phyloP scores from a whole-genome alignment of 768 basidiomycete species.

The Pseudohyphozyma bogoriensis region DNA sequence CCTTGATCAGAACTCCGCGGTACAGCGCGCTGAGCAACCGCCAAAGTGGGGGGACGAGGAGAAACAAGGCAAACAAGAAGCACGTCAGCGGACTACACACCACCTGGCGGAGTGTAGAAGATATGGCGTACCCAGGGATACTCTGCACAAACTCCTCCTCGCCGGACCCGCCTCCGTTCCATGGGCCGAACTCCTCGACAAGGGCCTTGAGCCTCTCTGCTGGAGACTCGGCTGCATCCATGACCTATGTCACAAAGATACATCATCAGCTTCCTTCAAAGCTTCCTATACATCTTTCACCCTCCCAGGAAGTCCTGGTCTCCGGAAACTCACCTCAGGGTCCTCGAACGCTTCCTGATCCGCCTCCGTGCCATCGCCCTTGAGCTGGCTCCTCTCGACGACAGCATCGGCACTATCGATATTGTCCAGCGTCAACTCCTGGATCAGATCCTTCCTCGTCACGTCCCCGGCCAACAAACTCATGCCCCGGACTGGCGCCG shows the following conservation, averaged over 20 bases:
- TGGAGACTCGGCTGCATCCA: not conserved
- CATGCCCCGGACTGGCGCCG: no score
- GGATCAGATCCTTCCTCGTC: not conserved
- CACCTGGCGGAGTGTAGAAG: no score
- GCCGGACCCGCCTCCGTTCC: slow-evolving; percentile 3
- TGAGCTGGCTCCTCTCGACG: not conserved
- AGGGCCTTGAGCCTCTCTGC: not conserved
- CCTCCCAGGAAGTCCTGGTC: no score
- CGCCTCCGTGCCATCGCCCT: not conserved
- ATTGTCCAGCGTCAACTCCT: not conserved
- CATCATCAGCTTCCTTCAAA: no score
- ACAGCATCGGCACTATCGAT: not conserved
- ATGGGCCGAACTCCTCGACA: slow-evolving; percentile 5
- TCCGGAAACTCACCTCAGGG: not conserved
- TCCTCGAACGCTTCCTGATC: not conserved
- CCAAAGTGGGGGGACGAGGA: not conserved
- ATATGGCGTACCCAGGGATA: no score
- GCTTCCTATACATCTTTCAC: no score
- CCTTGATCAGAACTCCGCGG: slow-evolving; percentile 1
- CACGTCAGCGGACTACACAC: no score
- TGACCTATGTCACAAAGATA: no score
- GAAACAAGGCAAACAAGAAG: not conserved
- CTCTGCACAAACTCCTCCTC: not conserved
- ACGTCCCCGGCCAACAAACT: no score
- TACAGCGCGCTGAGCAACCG: slow-evolving; percentile 2